These are phyloP conservation scores for Aspergillus sojae DNA, from an alignment of 2,329 filamentous ascomycete genomes.

Conservation along the genomic window DNA sequence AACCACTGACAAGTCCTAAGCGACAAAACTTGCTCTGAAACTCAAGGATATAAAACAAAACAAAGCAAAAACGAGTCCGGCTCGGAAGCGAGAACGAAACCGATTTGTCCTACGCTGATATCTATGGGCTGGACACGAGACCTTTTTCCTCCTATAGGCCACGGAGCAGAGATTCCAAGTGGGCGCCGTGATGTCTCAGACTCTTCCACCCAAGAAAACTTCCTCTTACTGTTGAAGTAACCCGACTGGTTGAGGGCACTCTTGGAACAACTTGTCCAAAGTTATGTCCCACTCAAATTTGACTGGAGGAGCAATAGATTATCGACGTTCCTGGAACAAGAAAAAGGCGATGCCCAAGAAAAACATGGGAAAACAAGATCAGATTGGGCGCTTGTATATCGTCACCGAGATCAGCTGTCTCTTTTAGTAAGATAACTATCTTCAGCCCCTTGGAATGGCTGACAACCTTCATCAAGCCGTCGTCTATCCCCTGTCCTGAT, in stretches of 20 bases:
- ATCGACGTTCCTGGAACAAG: not conserved
- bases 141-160: slow-evolving; percentile 1
- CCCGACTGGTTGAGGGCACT: not conserved
- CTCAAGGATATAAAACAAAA: not conserved
- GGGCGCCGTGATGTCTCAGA: slow-evolving; percentile 12
- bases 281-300: not conserved
- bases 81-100: not conserved
- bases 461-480: slow-evolving; percentile 15
- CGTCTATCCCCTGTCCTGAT: slow-evolving; percentile 2
- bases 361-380: not conserved
- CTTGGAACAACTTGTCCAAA: not conserved
- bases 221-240: too few species aligned
- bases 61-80: not conserved
- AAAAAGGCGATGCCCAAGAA: not conserved
- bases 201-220: not conserved
- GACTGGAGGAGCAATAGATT: not conserved
- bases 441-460: slow-evolving; percentile 1
- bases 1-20: not conserved
- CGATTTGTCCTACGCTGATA: not conserved
- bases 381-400: not conserved
- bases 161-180: not conserved
- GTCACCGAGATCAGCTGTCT: not conserved
- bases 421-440: not conserved
- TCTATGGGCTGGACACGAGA: not conserved
- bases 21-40: not conserved